These are phyloP conservation scores for Tylopilus vinaceipallidus DNA, from an alignment of 768 basidiomycete genomes.

Conservation along the genomic window DNA sequence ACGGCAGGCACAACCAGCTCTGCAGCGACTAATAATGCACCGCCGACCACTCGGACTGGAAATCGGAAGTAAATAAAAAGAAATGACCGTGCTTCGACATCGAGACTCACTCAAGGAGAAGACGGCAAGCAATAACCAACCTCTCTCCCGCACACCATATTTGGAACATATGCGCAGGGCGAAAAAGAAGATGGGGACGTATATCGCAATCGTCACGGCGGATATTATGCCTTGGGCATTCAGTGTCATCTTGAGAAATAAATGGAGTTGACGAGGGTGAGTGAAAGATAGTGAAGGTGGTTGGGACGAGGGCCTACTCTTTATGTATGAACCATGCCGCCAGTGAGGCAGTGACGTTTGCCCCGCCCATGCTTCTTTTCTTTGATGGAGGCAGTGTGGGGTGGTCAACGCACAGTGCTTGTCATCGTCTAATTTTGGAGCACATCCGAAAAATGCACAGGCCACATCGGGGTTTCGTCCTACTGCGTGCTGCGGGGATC, in stretches of 20 bases:
- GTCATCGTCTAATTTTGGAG: neutral
- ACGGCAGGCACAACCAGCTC: conserved; percentile 42
- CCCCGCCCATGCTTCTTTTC: neutral
- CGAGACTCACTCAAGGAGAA: conserved; percentile 52
- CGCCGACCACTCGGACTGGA: conserved; percentile 57
- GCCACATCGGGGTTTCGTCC: neutral
- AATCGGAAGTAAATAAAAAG: conserved; percentile 3
- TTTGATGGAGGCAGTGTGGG: conserved; percentile 15
- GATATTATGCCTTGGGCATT: conserved; percentile 50
- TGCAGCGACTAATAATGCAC: conserved; percentile 54
- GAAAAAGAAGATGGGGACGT: conserved; percentile 51
- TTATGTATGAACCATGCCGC: conserved; percentile 20
- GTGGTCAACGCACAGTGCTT: neutral
- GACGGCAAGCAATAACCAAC: conserved; percentile 66
- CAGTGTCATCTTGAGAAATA: conserved; percentile 31
- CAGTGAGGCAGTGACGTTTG: conserved; percentile 19
- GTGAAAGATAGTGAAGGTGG: neutral
- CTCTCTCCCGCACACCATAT: conserved; percentile 59
- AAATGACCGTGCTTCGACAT: neutral
- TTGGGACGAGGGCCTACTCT: conserved; percentile 1
- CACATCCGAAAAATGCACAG: neutral
- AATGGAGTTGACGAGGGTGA: neutral
- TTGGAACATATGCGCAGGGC: conserved; percentile 45
- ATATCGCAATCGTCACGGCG: conserved; percentile 57
- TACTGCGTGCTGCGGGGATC: neutral